Conservation (phyloP, 805 yeast genomes). For the Spathaspora sp. region DNA sequence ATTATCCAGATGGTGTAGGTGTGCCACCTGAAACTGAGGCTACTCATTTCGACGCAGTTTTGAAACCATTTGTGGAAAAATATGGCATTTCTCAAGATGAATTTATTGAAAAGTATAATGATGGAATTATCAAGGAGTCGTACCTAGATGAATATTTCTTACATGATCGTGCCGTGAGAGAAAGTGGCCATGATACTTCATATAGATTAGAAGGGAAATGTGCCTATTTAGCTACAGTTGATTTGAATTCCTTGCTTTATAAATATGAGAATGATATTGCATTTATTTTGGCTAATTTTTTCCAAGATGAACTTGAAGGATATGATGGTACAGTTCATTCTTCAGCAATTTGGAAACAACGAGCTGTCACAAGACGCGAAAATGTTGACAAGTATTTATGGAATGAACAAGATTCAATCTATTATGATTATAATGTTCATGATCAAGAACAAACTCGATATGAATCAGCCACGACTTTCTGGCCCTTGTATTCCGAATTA, state of each 20-base stretch:
- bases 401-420: slow-evolving; percentile 77
- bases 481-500: slow-evolving; percentile 86
- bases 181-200: slow-evolving; percentile 93
- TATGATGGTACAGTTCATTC: slow-evolving; percentile 27
- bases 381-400: slow-evolving; percentile 70
- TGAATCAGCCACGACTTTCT: slow-evolving; percentile 85
- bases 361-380: slow-evolving; percentile 52
- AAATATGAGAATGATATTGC: slow-evolving; percentile 90
- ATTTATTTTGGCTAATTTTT: slow-evolving; percentile 50
- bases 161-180: slow-evolving; percentile 93
- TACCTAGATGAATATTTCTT: slow-evolving; percentile 82
- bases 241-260: slow-evolving; percentile 78
- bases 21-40: slow-evolving; percentile 96
- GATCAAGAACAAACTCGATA: slow-evolving; percentile 53
- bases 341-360: slow-evolving; percentile 57
- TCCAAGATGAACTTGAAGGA: slow-evolving; percentile 43
- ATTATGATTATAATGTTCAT: slow-evolving; percentile 78
- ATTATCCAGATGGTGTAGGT: slow-evolving; percentile 88
- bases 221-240: slow-evolving; percentile 87
- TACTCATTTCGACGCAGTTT: slow-evolving; percentile 73
- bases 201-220: slow-evolving; percentile 87
- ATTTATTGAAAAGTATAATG: slow-evolving; percentile 60
- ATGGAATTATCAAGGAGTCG: slow-evolving; percentile 65
- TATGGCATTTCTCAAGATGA: slow-evolving; percentile 58
- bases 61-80: slow-evolving; percentile 66